Base-by-base conservation (phyloP, 306 rosid species). In the Astragalus glycyphyllos region DNA sequence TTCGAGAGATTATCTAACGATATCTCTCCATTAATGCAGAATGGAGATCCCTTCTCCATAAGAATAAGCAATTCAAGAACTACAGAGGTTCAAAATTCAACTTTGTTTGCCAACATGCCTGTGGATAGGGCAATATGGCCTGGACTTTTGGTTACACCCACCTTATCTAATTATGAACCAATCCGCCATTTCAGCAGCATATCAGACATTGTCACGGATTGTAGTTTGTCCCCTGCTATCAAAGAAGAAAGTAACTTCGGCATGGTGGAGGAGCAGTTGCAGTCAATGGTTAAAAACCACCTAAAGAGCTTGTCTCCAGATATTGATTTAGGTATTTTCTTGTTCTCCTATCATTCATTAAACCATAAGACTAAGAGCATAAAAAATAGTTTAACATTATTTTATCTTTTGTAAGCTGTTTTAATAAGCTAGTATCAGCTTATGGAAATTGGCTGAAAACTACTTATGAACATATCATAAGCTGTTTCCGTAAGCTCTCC, bases 191-290 rank as follows among this genome's bases (percentile, higher is more conserved):
- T 68, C 83, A 83, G 75, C 71, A 48, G 71, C 76, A 58, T 83
- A 67, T 73, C 88, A 34, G 79, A 79, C 65, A 62, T 65, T 67
- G 86, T 74, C 11, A 66, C 65, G 2, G 82, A 82, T 44, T 58
- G 50, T 55, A 72, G 63, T 69, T 23, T 75, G 49, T 23, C 80
- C 58, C 76, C 72, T 54, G 50, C 65, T 17, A 64, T 44, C 65
- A 68, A 49, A 72, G 95, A 83, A 51, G 90, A 79, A 37, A 65
- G 67, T 13, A 81, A 86, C 61, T 80, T 83, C 65, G 67, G 70
- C 54, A 66, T 26, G 40, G 96, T 80, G n/a, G 89, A 78, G 82
- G 96, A 87, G 69, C 91, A 86, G 72, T 55, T 95, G 77, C 82
- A 80, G 62, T 80, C 75, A 1, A 71, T 80, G 83, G 89, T 90